phyloP scores from a whole-genome alignment of 2,329 filamentous ascomycete species.

The Ampelomyces quisqualis region DNA sequence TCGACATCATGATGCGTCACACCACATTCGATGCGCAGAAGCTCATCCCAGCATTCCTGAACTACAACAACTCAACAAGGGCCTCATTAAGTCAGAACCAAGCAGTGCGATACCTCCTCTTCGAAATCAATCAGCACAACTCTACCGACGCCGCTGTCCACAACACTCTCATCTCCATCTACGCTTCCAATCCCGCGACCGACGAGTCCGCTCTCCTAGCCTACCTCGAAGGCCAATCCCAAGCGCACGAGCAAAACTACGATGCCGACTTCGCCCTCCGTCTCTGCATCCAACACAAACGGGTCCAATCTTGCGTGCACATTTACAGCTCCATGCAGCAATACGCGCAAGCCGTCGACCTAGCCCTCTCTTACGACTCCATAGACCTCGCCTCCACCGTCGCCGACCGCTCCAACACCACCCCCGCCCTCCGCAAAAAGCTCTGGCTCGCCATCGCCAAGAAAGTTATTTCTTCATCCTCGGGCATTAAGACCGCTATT shows the following conservation, averaged over 20 bases:
- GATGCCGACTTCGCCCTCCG: slow-evolving; percentile 95
- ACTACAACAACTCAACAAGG: slow-evolving; percentile 80
- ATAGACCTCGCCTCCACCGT: slow-evolving; percentile 87
- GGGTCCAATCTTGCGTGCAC: slow-evolving; percentile 91
- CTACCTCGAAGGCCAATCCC: slow-evolving; percentile 86
- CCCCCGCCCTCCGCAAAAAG: slow-evolving; percentile 80
- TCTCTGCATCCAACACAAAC: slow-evolving; percentile 89
- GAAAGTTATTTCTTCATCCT: slow-evolving; percentile 84
- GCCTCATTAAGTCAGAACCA: slow-evolving; percentile 74
- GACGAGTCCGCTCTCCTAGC: slow-evolving; percentile 83
- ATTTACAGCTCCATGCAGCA: slow-evolving; percentile 97
- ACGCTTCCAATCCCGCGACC: slow-evolving; percentile 78
- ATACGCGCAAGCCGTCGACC: slow-evolving; percentile 87
- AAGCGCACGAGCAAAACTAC: slow-evolving; percentile 72
- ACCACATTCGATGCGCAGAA: slow-evolving; percentile 79
- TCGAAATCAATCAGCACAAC: slow-evolving; percentile 83
- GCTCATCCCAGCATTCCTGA: slow-evolving; percentile 88
- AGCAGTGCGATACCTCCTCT: slow-evolving; percentile 89
- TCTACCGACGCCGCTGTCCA: slow-evolving; percentile 84
- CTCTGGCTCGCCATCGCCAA: slow-evolving; percentile 94
- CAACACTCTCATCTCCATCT: slow-evolving; percentile 95
- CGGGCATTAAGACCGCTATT: slow-evolving; percentile 82
- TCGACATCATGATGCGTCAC: slow-evolving; percentile 96
- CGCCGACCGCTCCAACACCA: slow-evolving; percentile 79
- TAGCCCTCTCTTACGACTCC: slow-evolving; percentile 86